A percentile compares a stretch with the other conserved stretches of the same genome.
phyloP scores from a whole-genome alignment of 2,329 filamentous ascomycete species.

The Coleophoma crateriformis region DNA sequence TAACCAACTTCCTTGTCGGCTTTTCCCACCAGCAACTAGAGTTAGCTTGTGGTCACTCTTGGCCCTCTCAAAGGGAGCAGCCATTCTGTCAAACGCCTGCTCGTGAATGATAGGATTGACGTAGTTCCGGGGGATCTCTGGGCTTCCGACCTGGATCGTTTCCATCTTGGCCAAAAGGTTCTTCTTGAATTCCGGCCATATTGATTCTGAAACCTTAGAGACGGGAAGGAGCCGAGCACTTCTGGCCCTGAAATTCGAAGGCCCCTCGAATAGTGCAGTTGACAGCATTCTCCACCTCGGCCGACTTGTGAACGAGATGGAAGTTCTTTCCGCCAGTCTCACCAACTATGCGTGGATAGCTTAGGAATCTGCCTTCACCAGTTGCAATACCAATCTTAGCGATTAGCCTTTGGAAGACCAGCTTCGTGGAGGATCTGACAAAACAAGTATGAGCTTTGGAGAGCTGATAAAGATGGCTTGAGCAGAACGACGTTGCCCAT shows the following conservation, averaged over 20 bases:
- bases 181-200: slow-evolving; percentile 67
- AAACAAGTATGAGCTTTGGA: slow-evolving; percentile 86
- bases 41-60: slow-evolving; percentile 69
- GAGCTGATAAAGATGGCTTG: slow-evolving; percentile 89
- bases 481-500: slow-evolving; percentile 94
- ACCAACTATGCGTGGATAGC: slow-evolving; percentile 84
- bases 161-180: slow-evolving; percentile 63
- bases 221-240: slow-evolving; percentile 81
- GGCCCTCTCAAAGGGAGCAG: slow-evolving; percentile 69
- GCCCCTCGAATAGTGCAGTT: slow-evolving; percentile 80
- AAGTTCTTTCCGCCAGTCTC: slow-evolving; percentile 95
- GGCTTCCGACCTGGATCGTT: slow-evolving; percentile 65
- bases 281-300: slow-evolving; percentile 72
- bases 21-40: slow-evolving; percentile 67
- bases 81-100: slow-evolving; percentile 74
- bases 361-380: slow-evolving; percentile 73
- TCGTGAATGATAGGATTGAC: slow-evolving; percentile 84
- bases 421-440: slow-evolving; percentile 90
- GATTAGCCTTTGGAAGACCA: slow-evolving; percentile 81
- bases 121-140: slow-evolving; percentile 68
- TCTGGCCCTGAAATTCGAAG: slow-evolving; percentile 89
- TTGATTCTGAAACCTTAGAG: slow-evolving; percentile 70
- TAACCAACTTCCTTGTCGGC: slow-evolving; percentile 76
- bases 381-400: slow-evolving; percentile 79
- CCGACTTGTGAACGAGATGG: slow-evolving; percentile 73